Conservation (phyloP, 2,329 filamentous ascomycete species). For the Reticulascus tulasneorum region DNA sequence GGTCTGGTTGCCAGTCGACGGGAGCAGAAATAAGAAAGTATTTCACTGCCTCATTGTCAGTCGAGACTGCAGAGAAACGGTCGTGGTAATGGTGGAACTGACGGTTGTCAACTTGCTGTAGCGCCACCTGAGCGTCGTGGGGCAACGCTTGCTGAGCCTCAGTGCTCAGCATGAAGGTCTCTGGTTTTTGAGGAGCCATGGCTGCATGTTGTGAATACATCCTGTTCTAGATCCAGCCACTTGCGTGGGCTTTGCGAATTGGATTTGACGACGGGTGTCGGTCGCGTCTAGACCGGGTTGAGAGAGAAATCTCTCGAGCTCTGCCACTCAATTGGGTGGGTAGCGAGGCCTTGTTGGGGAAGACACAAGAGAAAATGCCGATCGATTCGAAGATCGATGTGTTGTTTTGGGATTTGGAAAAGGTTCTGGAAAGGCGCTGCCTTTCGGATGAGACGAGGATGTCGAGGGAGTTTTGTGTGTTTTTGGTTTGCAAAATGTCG, state of each 20-base stretch:
- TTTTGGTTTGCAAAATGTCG: slow-evolving; percentile 21
- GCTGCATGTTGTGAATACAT: slow-evolving; percentile 83
- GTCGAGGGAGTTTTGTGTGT: slow-evolving; percentile 2
- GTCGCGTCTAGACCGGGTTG: slow-evolving; percentile 15
- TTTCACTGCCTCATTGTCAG: slow-evolving; percentile 64
- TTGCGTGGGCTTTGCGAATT: slow-evolving; percentile 2
- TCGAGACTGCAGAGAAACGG: slow-evolving; percentile 6
- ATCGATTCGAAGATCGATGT: slow-evolving; percentile 5
- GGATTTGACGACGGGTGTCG: slow-evolving; percentile 13
- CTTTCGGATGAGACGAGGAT: slow-evolving; percentile 7
- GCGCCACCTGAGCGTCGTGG: slow-evolving; percentile 91
- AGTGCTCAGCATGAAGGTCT: slow-evolving; percentile 97
- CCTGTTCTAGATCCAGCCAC: slow-evolving; percentile 20
- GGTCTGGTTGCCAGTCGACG: slow-evolving; percentile 94
- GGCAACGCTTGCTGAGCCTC: slow-evolving; percentile 96
- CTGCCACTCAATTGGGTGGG: slow-evolving; percentile 4
- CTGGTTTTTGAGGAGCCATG: slow-evolving; percentile 94
- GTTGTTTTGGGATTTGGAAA: slow-evolving; percentile 1
- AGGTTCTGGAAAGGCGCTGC: slow-evolving; percentile 18
- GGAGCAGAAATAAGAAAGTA: slow-evolving; percentile 99
- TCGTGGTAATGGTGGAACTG: slow-evolving; percentile 36
- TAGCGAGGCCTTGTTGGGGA: not conserved
- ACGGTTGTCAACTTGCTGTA: slow-evolving; percentile 98
- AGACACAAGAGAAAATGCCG: not conserved
- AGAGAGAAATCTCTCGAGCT: slow-evolving; percentile 2